Evolutionary conservation across 1,284 basidiomycete species (phyloP).

Genomic region (Trichosporon inkin): DNA sequence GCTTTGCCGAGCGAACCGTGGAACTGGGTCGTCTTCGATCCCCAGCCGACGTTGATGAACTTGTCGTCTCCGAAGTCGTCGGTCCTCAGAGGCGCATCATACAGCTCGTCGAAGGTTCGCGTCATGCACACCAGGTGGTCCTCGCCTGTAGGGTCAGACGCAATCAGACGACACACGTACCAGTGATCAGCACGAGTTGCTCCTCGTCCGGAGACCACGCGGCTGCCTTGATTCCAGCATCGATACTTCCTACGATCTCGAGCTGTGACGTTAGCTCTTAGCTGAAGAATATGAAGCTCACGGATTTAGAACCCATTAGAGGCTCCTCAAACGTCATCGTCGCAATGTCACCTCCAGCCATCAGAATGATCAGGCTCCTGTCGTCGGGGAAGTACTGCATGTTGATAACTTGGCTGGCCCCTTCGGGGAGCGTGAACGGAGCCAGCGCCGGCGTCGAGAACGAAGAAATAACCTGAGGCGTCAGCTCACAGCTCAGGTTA

Average conservation of each 20-base stretch:
- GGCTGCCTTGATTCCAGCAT: constrained; percentile 75
- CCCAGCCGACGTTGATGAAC: constrained; percentile 96
- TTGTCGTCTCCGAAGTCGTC: constrained; percentile 83
- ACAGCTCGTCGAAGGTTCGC: constrained; percentile 78
- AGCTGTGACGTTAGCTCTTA: constrained; percentile 49
- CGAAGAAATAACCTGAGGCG: constrained; percentile 28
- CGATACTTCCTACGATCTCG: constrained; percentile 80
- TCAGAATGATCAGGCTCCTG: constrained; percentile 60
- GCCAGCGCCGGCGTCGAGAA: constrained; percentile 36
- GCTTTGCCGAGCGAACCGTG: constrained; percentile 92
- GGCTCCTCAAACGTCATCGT: constrained; percentile 55
- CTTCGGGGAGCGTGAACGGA: constrained; percentile 33
- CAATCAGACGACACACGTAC: constrained; percentile 47
- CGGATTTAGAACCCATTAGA: constrained; percentile 55
- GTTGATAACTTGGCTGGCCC: constrained; percentile 56
- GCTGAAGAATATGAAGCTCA: constrained; percentile 13
- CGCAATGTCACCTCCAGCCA: constrained; percentile 72
- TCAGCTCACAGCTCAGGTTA: neutral
- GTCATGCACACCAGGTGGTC: constrained; percentile 85
- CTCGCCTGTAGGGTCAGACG: constrained; percentile 57
- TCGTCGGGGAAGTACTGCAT: constrained; percentile 66
- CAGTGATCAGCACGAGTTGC: constrained; percentile 71
- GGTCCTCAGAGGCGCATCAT: constrained; percentile 68
- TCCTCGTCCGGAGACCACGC: constrained; percentile 90
- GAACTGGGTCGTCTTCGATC: constrained; percentile 94